phyloP scores from a whole-genome alignment of 345 rosid genomes.

The Eucalyptus pauciflora region DNA sequence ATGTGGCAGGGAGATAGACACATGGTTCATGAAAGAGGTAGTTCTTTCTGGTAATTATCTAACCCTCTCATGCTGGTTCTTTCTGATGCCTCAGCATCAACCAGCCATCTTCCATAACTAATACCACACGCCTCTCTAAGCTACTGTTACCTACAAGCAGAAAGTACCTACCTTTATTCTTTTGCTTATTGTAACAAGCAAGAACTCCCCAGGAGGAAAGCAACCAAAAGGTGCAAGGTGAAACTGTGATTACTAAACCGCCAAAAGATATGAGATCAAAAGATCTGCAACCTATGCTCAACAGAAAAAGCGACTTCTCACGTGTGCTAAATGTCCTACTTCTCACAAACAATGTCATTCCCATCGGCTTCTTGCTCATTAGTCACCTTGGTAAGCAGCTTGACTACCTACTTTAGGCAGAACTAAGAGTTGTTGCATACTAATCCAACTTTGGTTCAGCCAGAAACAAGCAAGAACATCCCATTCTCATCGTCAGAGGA shows the following conservation, averaged over 20 bases:
- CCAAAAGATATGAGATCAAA: background rate
- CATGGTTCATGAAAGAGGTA: background rate
- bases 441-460: background rate
- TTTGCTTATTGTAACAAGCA: background rate
- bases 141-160: background rate
- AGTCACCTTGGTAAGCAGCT: background rate
- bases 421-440: background rate
- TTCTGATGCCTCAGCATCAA: background rate
- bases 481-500: background rate
- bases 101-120: background rate
- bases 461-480: background rate
- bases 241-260: background rate
- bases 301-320: background rate
- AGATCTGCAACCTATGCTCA: background rate
- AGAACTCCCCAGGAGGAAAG: background rate
- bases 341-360: background rate
- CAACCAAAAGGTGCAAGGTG: background rate
- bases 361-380: background rate
- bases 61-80: background rate
- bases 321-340: background rate
- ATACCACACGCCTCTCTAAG: background rate
- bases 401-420: background rate
- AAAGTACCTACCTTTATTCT: background rate
- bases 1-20: background rate
- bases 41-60: background rate